Evolutionary conservation across 2,329 filamentous ascomycete species (phyloP), one percentile per base, ranked within the genome.

Genomic region (Elsinoe necatrix): DNA sequence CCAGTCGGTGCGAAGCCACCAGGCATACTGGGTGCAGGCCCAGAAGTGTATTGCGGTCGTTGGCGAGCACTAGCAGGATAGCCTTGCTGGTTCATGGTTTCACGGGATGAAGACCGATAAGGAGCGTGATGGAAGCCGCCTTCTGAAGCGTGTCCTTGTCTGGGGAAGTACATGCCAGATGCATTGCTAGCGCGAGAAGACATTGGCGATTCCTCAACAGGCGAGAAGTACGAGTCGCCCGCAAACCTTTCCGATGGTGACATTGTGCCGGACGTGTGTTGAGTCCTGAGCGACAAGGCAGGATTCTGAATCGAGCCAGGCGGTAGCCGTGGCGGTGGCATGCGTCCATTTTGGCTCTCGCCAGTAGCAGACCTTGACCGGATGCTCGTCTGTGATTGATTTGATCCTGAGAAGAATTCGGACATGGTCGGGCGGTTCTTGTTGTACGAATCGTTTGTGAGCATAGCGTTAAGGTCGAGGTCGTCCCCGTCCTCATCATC

Each of bases 201-300:
- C 42, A 83, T 83, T 8, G 88, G 87, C 0, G 87, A 89, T 56
- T 96, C 91, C 31, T 79, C 80, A 1, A 85, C 80, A 0, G 93
- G 93, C 0, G 92, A 97, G 71, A 98, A 98, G 72, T 96, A 97
- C 2, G 91, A 96, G 58, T 90, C 89, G 54, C 31, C 57, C n/a
- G 77, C 81, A 34, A 75, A 77, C 54, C 81, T 78, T 18, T 81
- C 76, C 23, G 77, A 75, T 1, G 88, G 86, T 12, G 86, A 88
- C 54, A 69, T 71, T 23, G 70, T 71, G 58, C 65, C 56, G 64
- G 65, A 68, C n/a, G 78, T 67, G 62, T 81, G 75, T 64, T 82
- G 78, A 16, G 77, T 80, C 65, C 92, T 87, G 23, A 96, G 72
- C 60, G 83, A 89, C 43, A 95, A 78, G n/a, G 60, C 70, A 21